A percentile compares a stretch with the other conserved stretches of the same genome.
Evolutionary conservation across 192 early-diverging fungal species (phyloP).

Genomic region (Allomyces macrogynus): DNA sequence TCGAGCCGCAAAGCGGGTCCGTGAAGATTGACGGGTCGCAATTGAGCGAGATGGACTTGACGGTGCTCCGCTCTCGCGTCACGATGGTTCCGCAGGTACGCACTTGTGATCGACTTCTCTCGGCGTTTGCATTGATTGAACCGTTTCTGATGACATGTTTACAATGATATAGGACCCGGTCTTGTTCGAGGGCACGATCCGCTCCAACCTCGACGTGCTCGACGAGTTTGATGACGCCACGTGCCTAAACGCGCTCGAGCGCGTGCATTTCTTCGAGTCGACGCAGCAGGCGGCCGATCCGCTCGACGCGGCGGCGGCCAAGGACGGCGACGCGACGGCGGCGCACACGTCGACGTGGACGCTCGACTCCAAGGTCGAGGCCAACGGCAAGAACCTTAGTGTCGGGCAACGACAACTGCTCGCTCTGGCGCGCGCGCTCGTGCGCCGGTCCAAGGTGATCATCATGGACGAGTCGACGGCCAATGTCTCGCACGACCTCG

Average conservation of each 20-base stretch:
- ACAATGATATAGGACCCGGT: slow-evolving; percentile 36
- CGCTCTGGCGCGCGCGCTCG: slow-evolving; percentile 56
- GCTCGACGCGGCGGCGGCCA: no score
- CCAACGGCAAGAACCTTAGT: slow-evolving; percentile 63
- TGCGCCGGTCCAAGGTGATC: slow-evolving; percentile 44
- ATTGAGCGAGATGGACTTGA: slow-evolving; percentile 43
- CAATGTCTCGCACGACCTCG: slow-evolving; percentile 66
- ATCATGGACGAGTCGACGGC: slow-evolving; percentile 83
- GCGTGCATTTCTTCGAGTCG: slow-evolving; percentile 21
- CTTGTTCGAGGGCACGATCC: slow-evolving; percentile 52
- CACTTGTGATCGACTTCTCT: no score
- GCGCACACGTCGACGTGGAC: slow-evolving; percentile 26
- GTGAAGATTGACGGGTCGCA: slow-evolving; percentile 57
- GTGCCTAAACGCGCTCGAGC: slow-evolving; percentile 44
- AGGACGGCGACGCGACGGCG: not conserved
- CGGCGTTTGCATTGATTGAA: no score
- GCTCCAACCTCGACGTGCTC: slow-evolving; percentile 83
- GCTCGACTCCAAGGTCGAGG: slow-evolving; percentile 37
- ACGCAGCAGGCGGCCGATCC: not conserved
- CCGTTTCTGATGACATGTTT: no score
- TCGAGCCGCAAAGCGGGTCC: slow-evolving; percentile 45
- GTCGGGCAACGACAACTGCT: slow-evolving; percentile 63
- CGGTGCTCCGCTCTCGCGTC: slow-evolving; percentile 52
- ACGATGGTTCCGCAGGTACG: slow-evolving; percentile 66
- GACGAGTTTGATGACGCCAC: slow-evolving; percentile 49